These are phyloP conservation scores for Linum usitatissimum DNA, from an alignment of 345 rosid genomes.

Conservation along the genomic window DNA sequence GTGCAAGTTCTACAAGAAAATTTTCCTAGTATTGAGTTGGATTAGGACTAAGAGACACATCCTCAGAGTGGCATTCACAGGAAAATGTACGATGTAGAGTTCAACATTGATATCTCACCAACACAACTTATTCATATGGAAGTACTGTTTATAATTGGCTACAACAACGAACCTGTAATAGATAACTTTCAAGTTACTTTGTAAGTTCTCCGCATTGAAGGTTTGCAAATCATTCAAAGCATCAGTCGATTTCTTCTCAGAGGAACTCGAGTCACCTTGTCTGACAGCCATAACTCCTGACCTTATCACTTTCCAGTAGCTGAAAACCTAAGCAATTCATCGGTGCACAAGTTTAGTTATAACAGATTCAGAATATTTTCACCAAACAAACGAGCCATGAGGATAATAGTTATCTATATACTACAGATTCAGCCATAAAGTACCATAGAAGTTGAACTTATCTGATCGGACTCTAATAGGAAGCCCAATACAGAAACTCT, in stretches of 20 bases:
- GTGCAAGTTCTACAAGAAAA: not conserved
- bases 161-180: conserved; percentile 65
- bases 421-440: too few relatives aligned
- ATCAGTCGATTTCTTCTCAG: conserved; percentile 57
- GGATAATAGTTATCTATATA: too few relatives aligned
- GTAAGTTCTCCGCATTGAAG: conserved; percentile 69
- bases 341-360: too few relatives aligned
- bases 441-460: too few relatives aligned
- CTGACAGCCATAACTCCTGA: conserved; percentile 39
- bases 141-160: not conserved
- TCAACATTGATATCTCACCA: not conserved
- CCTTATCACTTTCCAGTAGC: too few relatives aligned
- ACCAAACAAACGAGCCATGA: too few relatives aligned
- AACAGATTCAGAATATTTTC: too few relatives aligned
- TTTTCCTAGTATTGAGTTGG: not conserved
- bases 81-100: too few relatives aligned
- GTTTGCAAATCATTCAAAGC: conserved; percentile 45
- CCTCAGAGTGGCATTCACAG: not conserved
- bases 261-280: conserved; percentile 33
- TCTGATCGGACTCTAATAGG: too few relatives aligned
- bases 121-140: not conserved
- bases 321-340: too few relatives aligned
- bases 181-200: conserved; percentile 78
- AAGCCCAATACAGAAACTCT: too few relatives aligned
- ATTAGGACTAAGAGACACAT: not conserved